Percentiles rank a stretch among this genome's conserved stretches.
These are phyloP conservation scores for Fraxinus xanthoxyloides DNA, from an alignment of 305 asterid species.

Conservation along the genomic window DNA sequence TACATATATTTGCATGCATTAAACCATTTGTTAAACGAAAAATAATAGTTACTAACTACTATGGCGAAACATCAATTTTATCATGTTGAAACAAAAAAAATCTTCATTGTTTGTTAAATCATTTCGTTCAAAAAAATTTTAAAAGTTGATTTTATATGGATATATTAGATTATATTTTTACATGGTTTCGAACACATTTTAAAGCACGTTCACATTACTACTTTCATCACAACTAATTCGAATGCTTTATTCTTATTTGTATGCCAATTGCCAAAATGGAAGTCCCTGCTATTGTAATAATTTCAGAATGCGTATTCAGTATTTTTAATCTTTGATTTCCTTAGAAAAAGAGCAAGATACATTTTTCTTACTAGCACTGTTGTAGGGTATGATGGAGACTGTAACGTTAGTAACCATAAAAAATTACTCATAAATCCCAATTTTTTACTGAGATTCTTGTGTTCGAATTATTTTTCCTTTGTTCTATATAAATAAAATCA, in stretches of 20 bases:
- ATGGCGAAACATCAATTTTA: background rate
- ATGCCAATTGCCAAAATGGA: background rate
- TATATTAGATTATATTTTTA: background rate
- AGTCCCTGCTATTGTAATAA: background rate
- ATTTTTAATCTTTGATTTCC: background rate
- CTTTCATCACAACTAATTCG: background rate
- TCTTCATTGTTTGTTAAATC: background rate
- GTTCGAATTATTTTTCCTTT: conserved; percentile 1
- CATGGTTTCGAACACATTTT: background rate
- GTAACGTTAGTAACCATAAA: background rate
- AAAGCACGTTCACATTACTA: background rate
- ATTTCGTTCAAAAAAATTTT: background rate
- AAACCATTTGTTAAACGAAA: background rate
- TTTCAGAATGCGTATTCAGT: background rate
- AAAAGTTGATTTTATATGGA: background rate
- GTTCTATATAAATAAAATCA: conserved; percentile 3
- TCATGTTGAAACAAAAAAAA: background rate
- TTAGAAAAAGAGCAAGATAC: background rate
- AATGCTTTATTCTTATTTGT: background rate
- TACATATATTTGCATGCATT: background rate
- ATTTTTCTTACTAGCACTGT: background rate
- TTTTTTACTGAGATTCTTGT: background rate
- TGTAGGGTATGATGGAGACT: background rate
- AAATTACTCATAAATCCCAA: background rate
- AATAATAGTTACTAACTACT: background rate